These are phyloP conservation scores for Floccularia luteovirens DNA, from an alignment of 768 basidiomycete genomes.

Conservation along the genomic window DNA sequence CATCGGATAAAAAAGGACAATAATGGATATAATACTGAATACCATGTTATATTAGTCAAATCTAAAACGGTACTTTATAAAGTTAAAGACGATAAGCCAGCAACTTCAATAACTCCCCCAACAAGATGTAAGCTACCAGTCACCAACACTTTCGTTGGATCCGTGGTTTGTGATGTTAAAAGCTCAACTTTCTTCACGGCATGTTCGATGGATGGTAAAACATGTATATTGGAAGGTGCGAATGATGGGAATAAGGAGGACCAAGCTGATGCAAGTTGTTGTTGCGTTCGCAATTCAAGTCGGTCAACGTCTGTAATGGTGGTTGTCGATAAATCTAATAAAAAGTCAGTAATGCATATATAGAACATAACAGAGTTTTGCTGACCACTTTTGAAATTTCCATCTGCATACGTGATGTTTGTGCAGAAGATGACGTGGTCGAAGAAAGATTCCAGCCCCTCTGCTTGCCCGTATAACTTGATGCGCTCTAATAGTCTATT, in stretches of 20 bases:
- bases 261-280: conserved; percentile 74
- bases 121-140: conserved; percentile 91
- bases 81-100: conserved; percentile 66
- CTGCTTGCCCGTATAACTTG: conserved; percentile 24
- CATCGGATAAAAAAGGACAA: conserved; percentile 18
- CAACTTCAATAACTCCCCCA: conserved; percentile 90
- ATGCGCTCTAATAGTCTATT: conserved; percentile 43
- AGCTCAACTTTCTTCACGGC: conserved; percentile 62
- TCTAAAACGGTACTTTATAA: no score
- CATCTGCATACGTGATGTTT: conserved; percentile 90
- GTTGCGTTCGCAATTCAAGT: conserved; percentile 63
- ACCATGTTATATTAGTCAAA: no score
- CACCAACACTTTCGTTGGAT: conserved; percentile 59
- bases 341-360: not conserved
- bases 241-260: conserved; percentile 51
- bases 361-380: no score
- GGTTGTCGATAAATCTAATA: conserved; percentile 68
- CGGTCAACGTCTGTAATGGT: conserved; percentile 59
- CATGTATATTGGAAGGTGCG: conserved; percentile 56
- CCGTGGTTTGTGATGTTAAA: conserved; percentile 20
- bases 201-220: conserved; percentile 84
- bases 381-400: conserved; percentile 89
- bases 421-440: conserved; percentile 90
- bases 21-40: no score
- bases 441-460: conserved; percentile 47